Percentiles rank a stretch among this genome's conserved stretches.
phyloP scores from a whole-genome alignment of 2,329 filamentous ascomycete species.

The Hypoxylon rubiginosum region DNA sequence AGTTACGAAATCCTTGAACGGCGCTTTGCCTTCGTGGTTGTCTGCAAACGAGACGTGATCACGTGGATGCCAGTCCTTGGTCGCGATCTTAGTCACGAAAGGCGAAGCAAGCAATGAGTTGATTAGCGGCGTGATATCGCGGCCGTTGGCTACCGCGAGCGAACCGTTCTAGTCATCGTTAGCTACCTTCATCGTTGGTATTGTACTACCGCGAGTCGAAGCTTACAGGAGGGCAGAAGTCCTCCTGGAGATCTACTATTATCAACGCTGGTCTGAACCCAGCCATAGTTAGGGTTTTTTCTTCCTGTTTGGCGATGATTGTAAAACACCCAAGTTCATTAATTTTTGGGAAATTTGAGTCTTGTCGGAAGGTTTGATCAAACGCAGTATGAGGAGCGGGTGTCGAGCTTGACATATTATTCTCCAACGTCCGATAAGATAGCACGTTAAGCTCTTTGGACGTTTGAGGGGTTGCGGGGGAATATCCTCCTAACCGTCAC shows the following conservation, averaged over 20 bases:
- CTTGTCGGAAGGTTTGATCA: neutral
- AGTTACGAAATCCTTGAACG: slow-evolving; percentile 75
- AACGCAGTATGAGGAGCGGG: neutral
- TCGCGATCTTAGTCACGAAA: slow-evolving; percentile 82
- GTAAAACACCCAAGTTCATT: no score
- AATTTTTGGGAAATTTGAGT: no score
- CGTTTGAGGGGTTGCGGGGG: no score
- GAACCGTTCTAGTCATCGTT: slow-evolving; percentile 74
- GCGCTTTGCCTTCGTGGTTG: slow-evolving; percentile 77
- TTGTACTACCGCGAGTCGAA: neutral
- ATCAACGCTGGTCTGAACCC: slow-evolving; percentile 68
- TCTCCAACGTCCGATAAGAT: no score
- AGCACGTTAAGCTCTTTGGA: no score
- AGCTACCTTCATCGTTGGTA: slow-evolving; percentile 19
- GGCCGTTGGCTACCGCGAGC: slow-evolving; percentile 83
- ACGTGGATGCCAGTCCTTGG: slow-evolving; percentile 90
- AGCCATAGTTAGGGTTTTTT: slow-evolving; percentile 40
- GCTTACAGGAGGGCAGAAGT: slow-evolving; percentile 91
- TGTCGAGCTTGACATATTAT: no score
- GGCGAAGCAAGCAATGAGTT: slow-evolving; percentile 80
- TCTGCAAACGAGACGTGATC: slow-evolving; percentile 90
- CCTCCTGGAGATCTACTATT: slow-evolving; percentile 91
- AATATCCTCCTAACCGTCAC: no score
- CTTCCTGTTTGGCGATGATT: slow-evolving; percentile 52
- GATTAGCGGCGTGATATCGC: slow-evolving; percentile 76